Conservation (phyloP, 2,329 filamentous ascomycete species). For the Xylaria sp. region DNA sequence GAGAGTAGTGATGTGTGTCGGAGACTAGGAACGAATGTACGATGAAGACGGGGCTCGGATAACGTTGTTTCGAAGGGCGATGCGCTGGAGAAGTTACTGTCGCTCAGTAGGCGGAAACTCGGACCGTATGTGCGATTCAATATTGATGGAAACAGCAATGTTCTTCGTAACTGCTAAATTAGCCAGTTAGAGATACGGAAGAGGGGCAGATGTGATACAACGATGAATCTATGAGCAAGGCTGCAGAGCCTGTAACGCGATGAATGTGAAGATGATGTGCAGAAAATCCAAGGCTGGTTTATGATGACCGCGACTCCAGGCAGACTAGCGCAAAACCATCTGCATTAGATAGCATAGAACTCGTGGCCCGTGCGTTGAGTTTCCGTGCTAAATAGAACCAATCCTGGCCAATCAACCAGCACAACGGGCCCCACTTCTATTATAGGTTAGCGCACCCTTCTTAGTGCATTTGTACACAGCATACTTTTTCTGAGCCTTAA, state of each 20-base stretch:
- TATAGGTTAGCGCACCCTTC: neutral
- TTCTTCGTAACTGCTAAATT: neutral
- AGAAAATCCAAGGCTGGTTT: constrained; percentile 37
- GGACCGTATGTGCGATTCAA: neutral
- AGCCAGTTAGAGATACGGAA: neutral
- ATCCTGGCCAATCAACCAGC: neutral
- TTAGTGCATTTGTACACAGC: neutral
- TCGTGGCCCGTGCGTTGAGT: constrained; percentile 27
- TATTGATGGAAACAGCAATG: constrained; percentile 2
- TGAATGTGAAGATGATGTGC: constrained; percentile 20
- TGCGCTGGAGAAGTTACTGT: constrained; percentile 14
- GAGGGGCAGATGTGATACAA: constrained; percentile 13
- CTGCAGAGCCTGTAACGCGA: constrained; percentile 28
- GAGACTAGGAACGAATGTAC: constrained; percentile 4
- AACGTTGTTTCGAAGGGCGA: neutral
- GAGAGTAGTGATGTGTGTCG: neutral
- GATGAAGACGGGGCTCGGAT: constrained; percentile 3
- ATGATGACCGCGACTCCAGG: constrained; percentile 11
- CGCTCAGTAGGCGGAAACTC: neutral
- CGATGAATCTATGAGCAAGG: constrained; percentile 17
- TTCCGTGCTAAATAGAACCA: neutral
- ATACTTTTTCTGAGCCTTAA: neutral
- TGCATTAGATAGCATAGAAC: constrained; percentile 27
- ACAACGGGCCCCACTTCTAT: constrained; percentile 2
- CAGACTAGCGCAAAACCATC: constrained; percentile 25